A percentile compares a stretch with the other conserved stretches of the same genome.
These are phyloP conservation scores for Podaxis sp. DNA, from an alignment of 768 basidiomycete genomes.

Conservation along the genomic window DNA sequence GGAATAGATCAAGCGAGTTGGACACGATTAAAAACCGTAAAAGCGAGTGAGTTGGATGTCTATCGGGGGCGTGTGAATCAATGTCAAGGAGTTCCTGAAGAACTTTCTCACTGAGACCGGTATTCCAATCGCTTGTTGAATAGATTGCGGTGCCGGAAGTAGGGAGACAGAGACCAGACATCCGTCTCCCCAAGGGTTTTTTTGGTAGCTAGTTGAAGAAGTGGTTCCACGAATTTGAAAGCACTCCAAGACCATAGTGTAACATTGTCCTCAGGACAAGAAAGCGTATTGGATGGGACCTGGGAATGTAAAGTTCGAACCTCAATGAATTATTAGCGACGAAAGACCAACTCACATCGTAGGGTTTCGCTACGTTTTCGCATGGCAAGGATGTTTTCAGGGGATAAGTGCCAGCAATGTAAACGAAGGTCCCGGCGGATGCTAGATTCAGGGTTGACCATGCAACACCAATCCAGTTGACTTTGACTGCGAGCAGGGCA, in stretches of 20 bases:
- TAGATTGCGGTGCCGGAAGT: constrained; percentile 64
- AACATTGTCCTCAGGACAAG: constrained; percentile 65
- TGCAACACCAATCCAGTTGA: constrained; percentile 15
- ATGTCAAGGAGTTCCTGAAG: background rate
- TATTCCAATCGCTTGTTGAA: constrained; percentile 64
- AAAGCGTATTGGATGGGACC: constrained; percentile 46
- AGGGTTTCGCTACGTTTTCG: constrained; percentile 44
- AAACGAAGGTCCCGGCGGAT: constrained; percentile 36
- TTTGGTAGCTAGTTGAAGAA: constrained; percentile 49
- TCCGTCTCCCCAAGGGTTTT: constrained; percentile 50
- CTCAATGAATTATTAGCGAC: background rate
- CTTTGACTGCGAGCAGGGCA: constrained; percentile 22
- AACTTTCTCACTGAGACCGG: constrained; percentile 32
- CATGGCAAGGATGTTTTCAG: constrained; percentile 43
- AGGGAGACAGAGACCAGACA: constrained; percentile 67
- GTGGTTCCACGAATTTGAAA: constrained; percentile 64
- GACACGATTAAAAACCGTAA: constrained; percentile 61
- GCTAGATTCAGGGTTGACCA: constrained; percentile 28
- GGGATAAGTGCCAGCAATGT: constrained; percentile 57
- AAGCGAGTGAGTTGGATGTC: constrained; percentile 54
- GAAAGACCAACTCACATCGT: constrained; percentile 38
- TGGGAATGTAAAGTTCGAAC: constrained; percentile 20
- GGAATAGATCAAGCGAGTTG: constrained; percentile 66
- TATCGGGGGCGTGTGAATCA: constrained; percentile 21
- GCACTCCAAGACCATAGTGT: constrained; percentile 65